phyloP scores from a whole-genome alignment of 2,329 filamentous ascomycete species.

The Daldinia sp. region DNA sequence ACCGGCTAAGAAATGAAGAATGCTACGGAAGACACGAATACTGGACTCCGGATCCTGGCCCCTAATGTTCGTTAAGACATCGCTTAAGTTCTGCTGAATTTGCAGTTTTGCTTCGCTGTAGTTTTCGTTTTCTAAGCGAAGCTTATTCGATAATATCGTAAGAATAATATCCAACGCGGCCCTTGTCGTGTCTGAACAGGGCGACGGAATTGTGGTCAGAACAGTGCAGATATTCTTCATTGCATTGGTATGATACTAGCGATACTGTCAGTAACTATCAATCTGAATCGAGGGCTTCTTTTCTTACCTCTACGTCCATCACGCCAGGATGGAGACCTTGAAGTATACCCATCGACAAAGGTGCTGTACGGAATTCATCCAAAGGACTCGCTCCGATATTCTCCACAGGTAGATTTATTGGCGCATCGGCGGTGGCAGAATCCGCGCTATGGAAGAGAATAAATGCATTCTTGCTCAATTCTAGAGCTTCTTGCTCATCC shows the following conservation, averaged over 20 bases:
- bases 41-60: background rate
- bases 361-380: constrained; percentile 46
- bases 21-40: constrained; percentile 46
- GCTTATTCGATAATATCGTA: constrained; percentile 48
- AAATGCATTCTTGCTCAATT: constrained; percentile 44
- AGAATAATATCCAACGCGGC: constrained; percentile 47
- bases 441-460: constrained; percentile 42
- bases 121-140: constrained; percentile 34
- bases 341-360: constrained; percentile 50
- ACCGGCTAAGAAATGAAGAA: constrained; percentile 51
- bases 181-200: constrained; percentile 43
- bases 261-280: constrained; percentile 14
- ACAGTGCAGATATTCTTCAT: constrained; percentile 37
- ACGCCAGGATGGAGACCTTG: constrained; percentile 48
- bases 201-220: constrained; percentile 25
- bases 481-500: constrained; percentile 47
- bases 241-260: constrained; percentile 40
- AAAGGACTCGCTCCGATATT: constrained; percentile 35
- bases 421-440: background rate
- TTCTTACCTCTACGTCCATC: constrained; percentile 44
- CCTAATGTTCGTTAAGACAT: constrained; percentile 19
- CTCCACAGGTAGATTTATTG: constrained; percentile 1
- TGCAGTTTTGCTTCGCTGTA: constrained; percentile 19
- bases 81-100: constrained; percentile 37
- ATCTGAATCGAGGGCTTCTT: background rate